Percentiles rank a stretch among this genome's conserved stretches.
Evolutionary conservation across 169 alveolate genomes (phyloP).

Genomic region (Eimeria acervulina): DNA sequence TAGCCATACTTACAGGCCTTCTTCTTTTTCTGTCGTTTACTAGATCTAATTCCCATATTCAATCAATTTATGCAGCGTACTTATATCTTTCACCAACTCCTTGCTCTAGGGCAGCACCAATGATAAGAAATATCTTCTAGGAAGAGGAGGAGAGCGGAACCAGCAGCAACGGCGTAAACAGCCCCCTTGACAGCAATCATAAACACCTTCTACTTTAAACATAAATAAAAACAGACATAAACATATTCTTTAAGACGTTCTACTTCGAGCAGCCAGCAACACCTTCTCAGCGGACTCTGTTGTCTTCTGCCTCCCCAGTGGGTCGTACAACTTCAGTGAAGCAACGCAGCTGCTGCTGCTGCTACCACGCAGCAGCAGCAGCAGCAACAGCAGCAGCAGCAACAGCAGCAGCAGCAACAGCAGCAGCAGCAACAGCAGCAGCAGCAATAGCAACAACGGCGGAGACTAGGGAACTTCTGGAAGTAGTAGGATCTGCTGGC

Average conservation of each 20-base stretch:
- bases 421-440: not conserved
- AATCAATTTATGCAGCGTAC: not conserved
- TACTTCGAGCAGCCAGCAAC: not conserved
- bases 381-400: too few species aligned
- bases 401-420: too few species aligned
- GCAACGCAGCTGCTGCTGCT: conserved; percentile 6
- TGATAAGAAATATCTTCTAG: not conserved
- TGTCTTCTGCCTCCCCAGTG: not conserved
- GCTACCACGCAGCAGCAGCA: conserved; percentile 8
- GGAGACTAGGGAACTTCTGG: not conserved
- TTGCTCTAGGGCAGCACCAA: not conserved
- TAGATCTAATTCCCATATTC: not conserved
- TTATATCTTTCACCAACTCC: not conserved
- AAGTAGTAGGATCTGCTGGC: not conserved
- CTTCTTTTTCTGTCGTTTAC: not conserved
- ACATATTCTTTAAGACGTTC: too few species aligned
- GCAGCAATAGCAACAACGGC: not conserved
- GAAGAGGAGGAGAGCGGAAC: too few species aligned
- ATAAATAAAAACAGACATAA: too few species aligned
- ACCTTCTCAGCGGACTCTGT: not conserved
- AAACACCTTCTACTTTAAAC: too few species aligned
- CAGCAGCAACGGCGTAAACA: not conserved
- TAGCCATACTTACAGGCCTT: not conserved
- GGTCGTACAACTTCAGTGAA: not conserved
- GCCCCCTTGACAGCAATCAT: not conserved